Evolutionary conservation across 345 rosid species (phyloP).

Genomic region (Dovyalis caffra): DNA sequence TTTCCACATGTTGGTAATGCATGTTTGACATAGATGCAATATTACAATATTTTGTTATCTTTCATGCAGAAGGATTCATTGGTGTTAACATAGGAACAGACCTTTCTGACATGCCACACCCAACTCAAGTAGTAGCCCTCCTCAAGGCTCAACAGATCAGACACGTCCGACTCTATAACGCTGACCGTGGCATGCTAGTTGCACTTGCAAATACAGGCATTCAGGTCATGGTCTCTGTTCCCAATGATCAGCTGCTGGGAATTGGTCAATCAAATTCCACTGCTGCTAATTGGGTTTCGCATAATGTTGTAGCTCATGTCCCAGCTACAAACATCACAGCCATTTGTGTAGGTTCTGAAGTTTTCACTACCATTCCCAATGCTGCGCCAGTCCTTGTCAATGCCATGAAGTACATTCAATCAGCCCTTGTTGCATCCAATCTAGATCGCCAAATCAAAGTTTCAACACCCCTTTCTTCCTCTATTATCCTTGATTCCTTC

Average conservation of each 20-base stretch:
- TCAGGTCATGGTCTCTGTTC: constrained; percentile 81
- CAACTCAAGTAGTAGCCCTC: constrained; percentile 84
- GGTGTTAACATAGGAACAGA: constrained; percentile 95
- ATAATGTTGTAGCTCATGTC: constrained; percentile 73
- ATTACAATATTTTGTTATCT: background rate
- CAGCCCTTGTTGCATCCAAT: constrained; percentile 88
- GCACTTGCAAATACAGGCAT: constrained; percentile 91
- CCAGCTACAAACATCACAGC: constrained; percentile 95
- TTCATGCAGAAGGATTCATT: constrained; percentile 42
- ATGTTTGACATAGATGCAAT: background rate
- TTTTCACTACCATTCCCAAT: constrained; percentile 65
- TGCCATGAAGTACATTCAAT: constrained; percentile 75
- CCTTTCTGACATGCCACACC: constrained; percentile 88
- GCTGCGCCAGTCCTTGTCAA: constrained; percentile 83
- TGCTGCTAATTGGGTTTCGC: constrained; percentile 96
- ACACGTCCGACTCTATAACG: constrained; percentile 79
- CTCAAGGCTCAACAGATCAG: constrained; percentile 79
- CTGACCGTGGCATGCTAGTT: constrained; percentile 78
- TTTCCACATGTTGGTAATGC: background rate
- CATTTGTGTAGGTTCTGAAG: constrained; percentile 98
- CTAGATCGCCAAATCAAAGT: constrained; percentile 87
- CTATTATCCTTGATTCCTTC: constrained; percentile 89
- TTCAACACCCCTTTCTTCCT: constrained; percentile 80
- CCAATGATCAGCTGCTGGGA: constrained; percentile 90
- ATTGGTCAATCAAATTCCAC: constrained; percentile 97